Base-by-base conservation (phyloP, 1,139 yeast genomes). In the Sugiyamaella neomexicana region DNA sequence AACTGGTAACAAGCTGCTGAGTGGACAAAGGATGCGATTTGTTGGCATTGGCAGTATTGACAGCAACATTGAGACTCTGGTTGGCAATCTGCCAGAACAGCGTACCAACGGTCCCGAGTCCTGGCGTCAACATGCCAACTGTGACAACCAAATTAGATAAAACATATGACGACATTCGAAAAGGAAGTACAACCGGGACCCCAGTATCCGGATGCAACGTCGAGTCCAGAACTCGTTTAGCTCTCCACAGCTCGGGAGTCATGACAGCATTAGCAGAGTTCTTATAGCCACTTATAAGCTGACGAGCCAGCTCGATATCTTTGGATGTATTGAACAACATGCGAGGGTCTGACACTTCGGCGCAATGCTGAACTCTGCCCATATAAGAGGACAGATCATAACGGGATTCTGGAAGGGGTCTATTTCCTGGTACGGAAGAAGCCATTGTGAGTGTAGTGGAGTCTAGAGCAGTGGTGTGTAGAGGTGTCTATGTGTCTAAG, bases 11-110 rank as follows among this genome's bases (percentile, higher is more conserved):
- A 50, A 93, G 77, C 71, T 93, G 97, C 53, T 76, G 67, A 0
- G 91, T 85, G 9, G 93, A 77, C 71, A 93, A 75, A 0, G 97
- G 97, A 64, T 90, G 96, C 0, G 96, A 86, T 68, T 93, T 93
- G 76, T 93, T 93, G 47, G 97, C 95, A 68, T 93, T 93, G 42
- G 98, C 95, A 43, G 95, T 89, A 72, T 93, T 93, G 62, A 93
- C 90, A 5, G 99, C 99, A 53, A 93, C 99, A 66, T 93, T 93
- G 62, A 93, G 79, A 36, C 96, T 87, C 74, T 93, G 99, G 73
- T 93, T 93, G 29, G 97, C 96, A 68, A 93, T 83, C 73, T 93
- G 99, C 99, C 99, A 93, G 72, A 93, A 90, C 31, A 90, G 71
- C 0, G 98, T 91, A 27, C 99, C 99, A 0, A 80, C 83, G 9